Percentiles rank a stretch among this genome's conserved stretches.
phyloP scores from a whole-genome alignment of 2,329 filamentous ascomycete genomes.

The Hymenotorrendiella dingleyae region DNA sequence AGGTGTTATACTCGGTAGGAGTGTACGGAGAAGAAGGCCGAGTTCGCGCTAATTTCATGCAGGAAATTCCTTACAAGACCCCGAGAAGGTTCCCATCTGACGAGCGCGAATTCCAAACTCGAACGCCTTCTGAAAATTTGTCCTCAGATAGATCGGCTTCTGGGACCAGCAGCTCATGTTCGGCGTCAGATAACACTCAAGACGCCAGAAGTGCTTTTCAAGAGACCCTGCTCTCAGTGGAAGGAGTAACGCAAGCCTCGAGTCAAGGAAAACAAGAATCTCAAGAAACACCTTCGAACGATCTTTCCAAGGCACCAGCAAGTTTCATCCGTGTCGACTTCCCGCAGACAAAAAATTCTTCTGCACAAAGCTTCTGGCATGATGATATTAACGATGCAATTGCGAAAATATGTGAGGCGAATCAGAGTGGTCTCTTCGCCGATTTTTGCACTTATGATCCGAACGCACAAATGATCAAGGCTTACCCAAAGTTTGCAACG shows the following conservation, averaged over 20 bases:
- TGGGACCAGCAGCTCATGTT: too few relatives aligned
- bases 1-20: slow-evolving; percentile 2
- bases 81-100: slow-evolving; percentile 1
- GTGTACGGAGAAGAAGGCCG: too few relatives aligned
- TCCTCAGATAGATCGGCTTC: too few relatives aligned
- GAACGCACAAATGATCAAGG: slow-evolving; percentile 3
- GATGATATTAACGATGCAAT: slow-evolving; percentile 15
- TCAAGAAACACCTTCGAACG: too few relatives aligned
- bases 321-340: slow-evolving; percentile 17
- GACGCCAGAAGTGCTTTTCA: too few relatives aligned
- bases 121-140: too few relatives aligned
- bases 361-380: slow-evolving; percentile 9
- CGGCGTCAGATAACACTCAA: too few relatives aligned
- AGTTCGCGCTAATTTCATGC: not conserved
- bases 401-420: slow-evolving; percentile 8
- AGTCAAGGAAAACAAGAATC: too few relatives aligned
- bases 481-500: slow-evolving; percentile 6
- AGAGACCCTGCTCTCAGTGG: too few relatives aligned
- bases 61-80: not conserved
- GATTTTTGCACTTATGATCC: slow-evolving; percentile 17
- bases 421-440: slow-evolving; percentile 15
- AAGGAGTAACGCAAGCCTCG: too few relatives aligned
- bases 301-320: too few relatives aligned
- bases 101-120: not conserved
- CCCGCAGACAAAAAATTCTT: slow-evolving; percentile 10